These are phyloP conservation scores for Microascus cirrosus DNA, from an alignment of 2,329 filamentous ascomycete genomes.

Conservation along the genomic window DNA sequence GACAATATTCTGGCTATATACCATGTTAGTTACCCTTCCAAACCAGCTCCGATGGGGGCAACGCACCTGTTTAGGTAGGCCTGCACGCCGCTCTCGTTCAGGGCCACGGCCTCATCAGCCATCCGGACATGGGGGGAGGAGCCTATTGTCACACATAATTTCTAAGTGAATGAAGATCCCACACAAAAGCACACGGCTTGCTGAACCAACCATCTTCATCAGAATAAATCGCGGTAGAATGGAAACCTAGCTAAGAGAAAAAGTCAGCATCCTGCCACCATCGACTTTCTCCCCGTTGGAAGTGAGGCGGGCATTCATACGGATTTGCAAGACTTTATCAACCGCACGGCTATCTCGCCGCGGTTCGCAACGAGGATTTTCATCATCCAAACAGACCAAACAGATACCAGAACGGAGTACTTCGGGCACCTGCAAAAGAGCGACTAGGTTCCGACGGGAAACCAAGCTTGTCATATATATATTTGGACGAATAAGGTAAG, in stretches of 20 bases:
- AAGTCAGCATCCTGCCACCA: background rate
- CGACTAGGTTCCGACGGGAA: too few species aligned
- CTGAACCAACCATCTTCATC: background rate
- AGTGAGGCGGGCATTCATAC: constrained; percentile 56
- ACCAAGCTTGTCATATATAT: too few species aligned
- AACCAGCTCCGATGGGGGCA: background rate
- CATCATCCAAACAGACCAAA: background rate
- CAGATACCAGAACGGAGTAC: too few species aligned
- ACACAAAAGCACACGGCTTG: background rate
- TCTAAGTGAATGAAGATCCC: background rate
- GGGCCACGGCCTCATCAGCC: constrained; percentile 54
- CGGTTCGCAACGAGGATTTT: constrained; percentile 59
- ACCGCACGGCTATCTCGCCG: constrained; percentile 64
- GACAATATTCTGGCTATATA: too few species aligned
- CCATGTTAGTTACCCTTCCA: background rate
- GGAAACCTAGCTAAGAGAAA: background rate
- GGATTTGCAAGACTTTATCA: constrained; percentile 55
- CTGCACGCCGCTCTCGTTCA: constrained; percentile 34
- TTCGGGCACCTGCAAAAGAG: too few species aligned
- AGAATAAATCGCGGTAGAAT: constrained; percentile 36
- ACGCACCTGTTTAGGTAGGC: constrained; percentile 19
- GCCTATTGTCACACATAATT: background rate
- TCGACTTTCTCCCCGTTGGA: too few species aligned
- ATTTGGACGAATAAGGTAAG: too few species aligned
- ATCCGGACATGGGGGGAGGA: constrained; percentile 57